Conservation (phyloP, 1,139 yeast genomes). For the Blastobotrys raffinosifermentans region DNA sequence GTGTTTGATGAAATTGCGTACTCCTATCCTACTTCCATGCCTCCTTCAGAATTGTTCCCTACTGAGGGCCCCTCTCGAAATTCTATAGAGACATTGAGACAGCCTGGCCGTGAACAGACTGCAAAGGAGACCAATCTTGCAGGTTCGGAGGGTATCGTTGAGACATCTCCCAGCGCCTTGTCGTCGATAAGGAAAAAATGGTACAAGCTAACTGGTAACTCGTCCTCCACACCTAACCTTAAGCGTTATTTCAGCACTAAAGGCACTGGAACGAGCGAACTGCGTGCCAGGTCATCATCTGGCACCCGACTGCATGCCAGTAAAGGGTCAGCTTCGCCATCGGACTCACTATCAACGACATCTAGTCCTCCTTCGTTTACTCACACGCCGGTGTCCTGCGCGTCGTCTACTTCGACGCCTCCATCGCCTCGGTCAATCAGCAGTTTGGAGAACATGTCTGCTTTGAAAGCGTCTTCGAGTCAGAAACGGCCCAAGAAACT, state of each 20-base stretch:
- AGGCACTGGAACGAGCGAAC: background rate
- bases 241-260: constrained; percentile 12
- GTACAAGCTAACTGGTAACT: constrained; percentile 8
- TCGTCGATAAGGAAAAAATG: constrained; percentile 14
- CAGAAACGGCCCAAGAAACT: constrained; percentile 14
- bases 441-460: constrained; percentile 3
- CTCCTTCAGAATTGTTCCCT: constrained; percentile 4
- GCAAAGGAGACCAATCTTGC: background rate
- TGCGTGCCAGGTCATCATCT: background rate
- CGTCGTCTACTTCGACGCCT: constrained; percentile 17
- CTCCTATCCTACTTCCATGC: constrained; percentile 33
- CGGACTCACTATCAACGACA: constrained; percentile 13
- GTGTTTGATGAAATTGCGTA: constrained; percentile 73
- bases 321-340: constrained; percentile 3
- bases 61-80: constrained; percentile 6
- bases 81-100: constrained; percentile 10
- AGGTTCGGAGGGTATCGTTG: background rate
- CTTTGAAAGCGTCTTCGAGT: background rate
- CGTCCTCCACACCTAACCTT: constrained; percentile 10
- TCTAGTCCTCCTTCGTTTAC: constrained; percentile 15
- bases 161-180: background rate
- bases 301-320: background rate
- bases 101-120: background rate
- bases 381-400: constrained; percentile 17
- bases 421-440: constrained; percentile 18